phyloP scores from a whole-genome alignment of 495 filamentous ascomycete genomes.

The Daldinia vernicosa region DNA sequence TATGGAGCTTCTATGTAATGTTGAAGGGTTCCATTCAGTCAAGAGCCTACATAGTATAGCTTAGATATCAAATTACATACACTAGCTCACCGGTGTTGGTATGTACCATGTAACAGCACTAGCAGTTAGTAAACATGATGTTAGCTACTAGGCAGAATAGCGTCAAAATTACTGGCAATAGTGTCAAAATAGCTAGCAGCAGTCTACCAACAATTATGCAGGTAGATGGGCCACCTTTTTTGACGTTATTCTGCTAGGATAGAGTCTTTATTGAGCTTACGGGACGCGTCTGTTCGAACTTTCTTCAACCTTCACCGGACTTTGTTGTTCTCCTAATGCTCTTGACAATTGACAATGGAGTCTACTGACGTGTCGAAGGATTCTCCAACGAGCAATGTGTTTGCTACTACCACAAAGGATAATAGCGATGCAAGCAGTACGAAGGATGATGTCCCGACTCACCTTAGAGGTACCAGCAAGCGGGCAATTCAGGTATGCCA shows the following conservation, averaged over 20 bases:
- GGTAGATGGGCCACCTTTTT: too few species aligned
- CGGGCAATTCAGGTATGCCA: background rate
- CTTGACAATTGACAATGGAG: background rate
- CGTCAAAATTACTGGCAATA: too few species aligned
- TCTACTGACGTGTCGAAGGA: background rate
- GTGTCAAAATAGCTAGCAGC: too few species aligned
- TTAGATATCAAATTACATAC: background rate
- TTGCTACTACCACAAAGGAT: background rate
- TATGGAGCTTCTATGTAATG: background rate
- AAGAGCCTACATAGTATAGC: background rate
- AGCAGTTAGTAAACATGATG: background rate
- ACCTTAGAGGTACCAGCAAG: background rate
- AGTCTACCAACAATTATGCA: too few species aligned
- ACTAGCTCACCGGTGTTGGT: background rate
- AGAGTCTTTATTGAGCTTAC: background rate
- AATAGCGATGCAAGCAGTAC: background rate
- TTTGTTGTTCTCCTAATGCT: background rate
- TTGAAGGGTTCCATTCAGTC: background rate
- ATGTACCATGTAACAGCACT: background rate
- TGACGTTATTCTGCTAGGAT: too few species aligned
- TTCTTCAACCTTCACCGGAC: background rate
- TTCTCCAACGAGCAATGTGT: background rate
- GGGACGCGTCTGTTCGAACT: background rate
- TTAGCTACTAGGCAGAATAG: background rate
- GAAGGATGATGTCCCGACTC: background rate